Conservation (phyloP, 2,329 filamentous ascomycete genomes). For the Coniochaeta sp. region DNA sequence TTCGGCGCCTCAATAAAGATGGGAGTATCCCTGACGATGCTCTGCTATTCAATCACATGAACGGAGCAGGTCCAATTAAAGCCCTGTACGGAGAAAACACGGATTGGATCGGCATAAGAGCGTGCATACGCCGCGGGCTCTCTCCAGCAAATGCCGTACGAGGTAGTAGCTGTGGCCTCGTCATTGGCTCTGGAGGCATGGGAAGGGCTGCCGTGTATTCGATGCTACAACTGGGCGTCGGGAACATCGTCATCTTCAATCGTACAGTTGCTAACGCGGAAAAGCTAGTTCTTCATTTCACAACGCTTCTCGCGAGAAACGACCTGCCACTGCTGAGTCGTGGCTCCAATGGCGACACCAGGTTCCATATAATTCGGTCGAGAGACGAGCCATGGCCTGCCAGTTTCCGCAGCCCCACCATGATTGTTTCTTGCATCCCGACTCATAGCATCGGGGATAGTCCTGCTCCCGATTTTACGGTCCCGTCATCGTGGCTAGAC, state of each 20-base stretch:
- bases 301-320: slow-evolving; percentile 39
- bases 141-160: slow-evolving; percentile 64
- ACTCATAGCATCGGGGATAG: slow-evolving; percentile 57
- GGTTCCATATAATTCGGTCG: slow-evolving; percentile 51
- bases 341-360: slow-evolving; percentile 28
- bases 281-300: slow-evolving; percentile 62
- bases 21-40: slow-evolving; percentile 49
- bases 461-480: slow-evolving; percentile 61
- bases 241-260: slow-evolving; percentile 69
- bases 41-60: slow-evolving; percentile 45
- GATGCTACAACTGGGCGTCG: slow-evolving; percentile 69
- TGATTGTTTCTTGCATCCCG: slow-evolving; percentile 71
- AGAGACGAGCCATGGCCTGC: slow-evolving; percentile 57
- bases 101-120: slow-evolving; percentile 73
- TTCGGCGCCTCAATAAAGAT: slow-evolving; percentile 48
- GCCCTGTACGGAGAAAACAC: slow-evolving; percentile 74
- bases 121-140: slow-evolving; percentile 63
- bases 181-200: slow-evolving; percentile 67
- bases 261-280: slow-evolving; percentile 60
- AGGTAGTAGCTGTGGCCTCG: slow-evolving; percentile 44
- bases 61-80: slow-evolving; percentile 57
- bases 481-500: slow-evolving; percentile 61
- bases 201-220: slow-evolving; percentile 71
- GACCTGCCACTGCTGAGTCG: slow-evolving; percentile 34
- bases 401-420: slow-evolving; percentile 56